These are phyloP conservation scores for Trichoderma sp. DNA, from an alignment of 2,329 filamentous ascomycete species.

Conservation along the genomic window DNA sequence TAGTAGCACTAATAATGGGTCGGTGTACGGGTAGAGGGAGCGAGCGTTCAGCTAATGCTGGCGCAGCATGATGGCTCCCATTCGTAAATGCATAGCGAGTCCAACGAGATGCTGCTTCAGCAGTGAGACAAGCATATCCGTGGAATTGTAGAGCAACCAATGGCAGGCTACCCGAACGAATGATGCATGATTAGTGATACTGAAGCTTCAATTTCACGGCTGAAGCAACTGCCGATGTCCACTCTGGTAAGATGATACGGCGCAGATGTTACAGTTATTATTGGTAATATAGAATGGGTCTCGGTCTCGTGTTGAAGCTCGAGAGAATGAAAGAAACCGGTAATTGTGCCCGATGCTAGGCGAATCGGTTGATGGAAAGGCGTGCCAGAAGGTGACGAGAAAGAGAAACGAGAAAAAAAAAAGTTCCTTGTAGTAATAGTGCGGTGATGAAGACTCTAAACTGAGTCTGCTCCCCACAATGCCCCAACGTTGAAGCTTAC, in stretches of 20 bases:
- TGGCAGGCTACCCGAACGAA: too few species aligned
- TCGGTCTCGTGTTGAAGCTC: background rate
- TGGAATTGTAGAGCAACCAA: too few species aligned
- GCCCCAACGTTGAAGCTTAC: background rate
- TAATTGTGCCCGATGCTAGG: conserved; percentile 7
- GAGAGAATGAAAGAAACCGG: background rate
- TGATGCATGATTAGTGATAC: background rate
- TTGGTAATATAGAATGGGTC: conserved; percentile 9
- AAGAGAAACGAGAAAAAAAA: background rate
- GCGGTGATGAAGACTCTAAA: background rate
- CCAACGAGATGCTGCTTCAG: too few species aligned
- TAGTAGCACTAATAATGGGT: background rate
- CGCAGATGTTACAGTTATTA: background rate
- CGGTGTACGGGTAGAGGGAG: background rate
- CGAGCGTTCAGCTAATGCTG: background rate
- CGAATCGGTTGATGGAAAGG: background rate
- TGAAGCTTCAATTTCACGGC: too few species aligned
- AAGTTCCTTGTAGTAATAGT: background rate
- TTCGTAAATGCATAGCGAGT: background rate
- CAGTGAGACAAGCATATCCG: background rate
- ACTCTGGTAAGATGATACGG: background rate
- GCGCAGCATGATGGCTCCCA: background rate
- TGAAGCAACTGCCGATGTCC: background rate
- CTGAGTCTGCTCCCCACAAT: background rate
- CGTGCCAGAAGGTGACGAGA: background rate